Evolutionary conservation across 129 eudicot genomes (phyloP).

Genomic region (Erigeron canadensis): DNA sequence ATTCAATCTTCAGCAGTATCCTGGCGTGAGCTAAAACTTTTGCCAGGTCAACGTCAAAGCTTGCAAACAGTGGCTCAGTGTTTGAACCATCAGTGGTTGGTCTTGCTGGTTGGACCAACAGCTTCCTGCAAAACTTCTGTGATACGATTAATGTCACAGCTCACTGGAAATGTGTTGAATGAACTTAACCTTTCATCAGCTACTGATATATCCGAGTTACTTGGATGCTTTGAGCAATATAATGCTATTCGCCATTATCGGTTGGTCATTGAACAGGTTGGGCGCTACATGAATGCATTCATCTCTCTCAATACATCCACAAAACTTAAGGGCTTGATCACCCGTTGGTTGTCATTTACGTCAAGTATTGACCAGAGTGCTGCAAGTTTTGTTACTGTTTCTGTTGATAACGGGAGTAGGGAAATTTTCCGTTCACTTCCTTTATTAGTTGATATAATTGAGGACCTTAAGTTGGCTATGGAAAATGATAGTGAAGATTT

Average conservation of each 20-base stretch:
- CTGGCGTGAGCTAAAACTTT: slow-evolving; percentile 52
- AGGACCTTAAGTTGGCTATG: slow-evolving; percentile 38
- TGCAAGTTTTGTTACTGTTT: slow-evolving; percentile 33
- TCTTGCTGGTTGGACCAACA: slow-evolving; percentile 86
- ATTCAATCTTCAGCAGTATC: slow-evolving; percentile 38
- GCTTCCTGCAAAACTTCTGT: slow-evolving; percentile 94
- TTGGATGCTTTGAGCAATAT: slow-evolving; percentile 95
- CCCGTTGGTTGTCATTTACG: slow-evolving; percentile 60
- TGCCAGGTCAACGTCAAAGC: slow-evolving; percentile 67
- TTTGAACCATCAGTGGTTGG: slow-evolving; percentile 77
- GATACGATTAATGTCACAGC: slow-evolving; percentile 69
- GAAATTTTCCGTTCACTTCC: slow-evolving; percentile 38
- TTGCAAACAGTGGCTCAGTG: slow-evolving; percentile 78
- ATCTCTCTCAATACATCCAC: slow-evolving; percentile 40
- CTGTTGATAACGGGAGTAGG: slow-evolving; percentile 37
- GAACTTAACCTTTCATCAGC: slow-evolving; percentile 91
- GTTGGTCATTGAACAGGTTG: slow-evolving; percentile 58
- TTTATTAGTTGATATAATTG: slow-evolving; percentile 54
- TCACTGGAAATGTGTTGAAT: slow-evolving; percentile 79
- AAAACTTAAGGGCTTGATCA: slow-evolving; percentile 40
- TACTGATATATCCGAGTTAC: slow-evolving; percentile 88
- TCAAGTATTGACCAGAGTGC: slow-evolving; percentile 41
- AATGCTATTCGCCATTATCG: slow-evolving; percentile 79
- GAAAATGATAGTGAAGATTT: slow-evolving; percentile 52
- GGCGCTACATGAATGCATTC: slow-evolving; percentile 68